A percentile compares a stretch with the other conserved stretches of the same genome.
phyloP scores from a whole-genome alignment of 805 yeast genomes.

The Debaryomyces hansenii region DNA sequence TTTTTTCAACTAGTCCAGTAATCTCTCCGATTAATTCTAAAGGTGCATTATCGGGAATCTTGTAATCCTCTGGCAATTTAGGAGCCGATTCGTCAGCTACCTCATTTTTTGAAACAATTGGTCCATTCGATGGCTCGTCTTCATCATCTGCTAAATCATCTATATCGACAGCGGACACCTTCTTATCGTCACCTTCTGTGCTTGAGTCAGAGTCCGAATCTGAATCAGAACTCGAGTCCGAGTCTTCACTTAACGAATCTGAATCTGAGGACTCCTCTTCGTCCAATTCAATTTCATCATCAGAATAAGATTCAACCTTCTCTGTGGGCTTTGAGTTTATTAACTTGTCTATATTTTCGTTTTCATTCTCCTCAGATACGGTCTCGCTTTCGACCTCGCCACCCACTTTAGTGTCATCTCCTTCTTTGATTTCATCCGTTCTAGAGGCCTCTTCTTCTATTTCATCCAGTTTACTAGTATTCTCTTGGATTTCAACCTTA shows the following conservation, averaged over 20 bases:
- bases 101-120: constrained; percentile 81
- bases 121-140: constrained; percentile 49
- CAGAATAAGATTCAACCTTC: constrained; percentile 16
- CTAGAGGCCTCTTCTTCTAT: background rate
- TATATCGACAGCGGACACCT: constrained; percentile 53
- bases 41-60: constrained; percentile 57
- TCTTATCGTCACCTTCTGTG: constrained; percentile 48
- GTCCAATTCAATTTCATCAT: constrained; percentile 26
- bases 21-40: constrained; percentile 73
- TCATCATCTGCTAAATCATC: constrained; percentile 38
- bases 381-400: background rate
- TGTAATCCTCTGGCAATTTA: constrained; percentile 63
- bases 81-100: constrained; percentile 66
- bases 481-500: background rate
- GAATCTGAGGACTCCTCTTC: constrained; percentile 6
- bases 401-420: background rate
- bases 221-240: constrained; percentile 7
- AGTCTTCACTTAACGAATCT: constrained; percentile 8
- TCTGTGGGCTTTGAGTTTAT: constrained; percentile 4
- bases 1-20: constrained; percentile 66
- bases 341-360: background rate
- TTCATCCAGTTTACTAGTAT: too few species aligned
- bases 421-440: background rate
- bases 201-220: constrained; percentile 18
- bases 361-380: background rate